phyloP scores from a whole-genome alignment of 1,284 basidiomycete genomes.

The Pseudozyma sp. region DNA sequence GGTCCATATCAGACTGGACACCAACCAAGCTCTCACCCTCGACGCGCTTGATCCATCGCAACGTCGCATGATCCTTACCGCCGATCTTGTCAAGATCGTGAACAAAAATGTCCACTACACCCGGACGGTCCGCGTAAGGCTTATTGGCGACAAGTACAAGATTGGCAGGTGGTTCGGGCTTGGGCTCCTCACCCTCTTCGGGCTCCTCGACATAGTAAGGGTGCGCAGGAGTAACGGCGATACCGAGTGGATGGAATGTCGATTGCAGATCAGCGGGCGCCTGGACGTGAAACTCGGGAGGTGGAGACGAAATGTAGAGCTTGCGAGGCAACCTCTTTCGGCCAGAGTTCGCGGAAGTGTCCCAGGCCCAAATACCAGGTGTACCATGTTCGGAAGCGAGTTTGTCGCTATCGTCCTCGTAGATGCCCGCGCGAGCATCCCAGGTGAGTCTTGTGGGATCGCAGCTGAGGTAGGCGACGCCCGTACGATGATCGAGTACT shows the following conservation, averaged over 20 bases:
- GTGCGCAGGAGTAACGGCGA: slow-evolving; percentile 44
- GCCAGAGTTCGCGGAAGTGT: slow-evolving; percentile 17
- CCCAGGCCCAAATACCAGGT: slow-evolving; percentile 55
- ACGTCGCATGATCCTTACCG: slow-evolving; percentile 30
- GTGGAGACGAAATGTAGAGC: slow-evolving; percentile 45
- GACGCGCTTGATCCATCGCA: slow-evolving; percentile 53
- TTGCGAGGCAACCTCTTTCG: slow-evolving; percentile 25
- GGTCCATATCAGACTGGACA: slow-evolving; percentile 13
- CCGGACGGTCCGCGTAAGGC: slow-evolving; percentile 37
- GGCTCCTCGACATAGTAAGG: slow-evolving; percentile 41
- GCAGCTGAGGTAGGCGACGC: slow-evolving; percentile 55
- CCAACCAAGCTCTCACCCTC: slow-evolving; percentile 23
- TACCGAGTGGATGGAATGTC: slow-evolving; percentile 52
- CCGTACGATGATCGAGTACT: slow-evolving; percentile 41
- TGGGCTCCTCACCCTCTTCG: slow-evolving; percentile 20
- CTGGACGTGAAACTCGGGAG: slow-evolving; percentile 25
- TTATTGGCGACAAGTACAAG: slow-evolving; percentile 53
- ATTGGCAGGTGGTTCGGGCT: slow-evolving; percentile 35
- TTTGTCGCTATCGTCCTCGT: slow-evolving; percentile 29
- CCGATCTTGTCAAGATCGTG: slow-evolving; percentile 49
- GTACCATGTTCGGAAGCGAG: slow-evolving; percentile 23
- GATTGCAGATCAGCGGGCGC: slow-evolving; percentile 32
- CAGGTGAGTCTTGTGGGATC: slow-evolving; percentile 52
- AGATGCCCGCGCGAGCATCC: slow-evolving; percentile 48
- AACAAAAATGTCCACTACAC: slow-evolving; percentile 55